Conservation (phyloP, 2,329 filamentous ascomycete species). For the Aspergillus aculeatus region DNA sequence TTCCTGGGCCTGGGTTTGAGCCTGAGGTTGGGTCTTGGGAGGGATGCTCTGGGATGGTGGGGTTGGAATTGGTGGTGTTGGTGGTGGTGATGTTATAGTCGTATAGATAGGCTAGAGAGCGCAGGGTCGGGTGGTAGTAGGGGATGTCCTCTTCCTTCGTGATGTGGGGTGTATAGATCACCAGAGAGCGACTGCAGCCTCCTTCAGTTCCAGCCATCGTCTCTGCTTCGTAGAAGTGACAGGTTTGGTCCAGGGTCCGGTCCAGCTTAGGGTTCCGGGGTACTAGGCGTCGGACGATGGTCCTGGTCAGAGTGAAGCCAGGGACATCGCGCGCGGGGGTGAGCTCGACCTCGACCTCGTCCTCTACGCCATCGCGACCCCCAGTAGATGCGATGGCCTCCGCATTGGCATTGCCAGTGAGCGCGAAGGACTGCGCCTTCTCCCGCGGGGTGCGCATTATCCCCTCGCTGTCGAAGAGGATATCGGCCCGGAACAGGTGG, state of each 20-base stretch:
- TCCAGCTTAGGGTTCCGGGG: slow-evolving; percentile 80
- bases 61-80: neutral
- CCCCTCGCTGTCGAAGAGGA: slow-evolving; percentile 55
- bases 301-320: slow-evolving; percentile 53
- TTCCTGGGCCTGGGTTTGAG: slow-evolving; percentile 32
- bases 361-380: neutral
- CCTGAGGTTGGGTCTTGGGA: slow-evolving; percentile 29
- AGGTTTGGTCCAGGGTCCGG: slow-evolving; percentile 75
- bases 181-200: slow-evolving; percentile 43
- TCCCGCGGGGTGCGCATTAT: slow-evolving; percentile 32
- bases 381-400: neutral
- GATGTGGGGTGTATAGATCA: slow-evolving; percentile 78
- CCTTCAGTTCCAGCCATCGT: neutral
- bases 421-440: slow-evolving; percentile 27
- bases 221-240: slow-evolving; percentile 60
- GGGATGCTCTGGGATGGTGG: too few relatives aligned
- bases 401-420: slow-evolving; percentile 1
- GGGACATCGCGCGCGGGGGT: slow-evolving; percentile 24
- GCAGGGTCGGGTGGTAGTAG: slow-evolving; percentile 82
- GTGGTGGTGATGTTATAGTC: slow-evolving; percentile 33
- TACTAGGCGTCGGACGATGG: slow-evolving; percentile 73
- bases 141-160: slow-evolving; percentile 64
- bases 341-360: slow-evolving; percentile 13
- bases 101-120: slow-evolving; percentile 73
- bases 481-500: slow-evolving; percentile 61